Base-by-base conservation (phyloP, 2,329 filamentous ascomycete species). In the Colletotrichum sp. region DNA sequence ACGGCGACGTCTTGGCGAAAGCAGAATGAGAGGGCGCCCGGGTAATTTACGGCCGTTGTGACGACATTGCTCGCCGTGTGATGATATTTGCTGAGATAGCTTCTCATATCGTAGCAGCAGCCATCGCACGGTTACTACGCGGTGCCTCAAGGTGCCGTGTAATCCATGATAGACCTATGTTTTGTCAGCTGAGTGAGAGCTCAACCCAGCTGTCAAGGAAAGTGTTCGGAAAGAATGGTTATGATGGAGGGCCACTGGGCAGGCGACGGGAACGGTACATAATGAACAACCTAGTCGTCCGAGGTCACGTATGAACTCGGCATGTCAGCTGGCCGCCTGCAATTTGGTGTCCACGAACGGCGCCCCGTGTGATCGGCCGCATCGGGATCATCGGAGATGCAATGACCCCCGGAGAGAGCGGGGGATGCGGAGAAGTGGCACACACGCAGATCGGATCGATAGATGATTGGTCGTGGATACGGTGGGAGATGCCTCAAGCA, bases 371-470 rank as follows among this genome's bases (percentile, higher is more conserved):
- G n/a, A 73, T 68, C 26, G 70, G 34, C 43, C 64, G 43, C 38
- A 36, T 65, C 70, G 73, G 64, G 58, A 28, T 38, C 68, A 16
- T 69, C 64, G 64, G 72, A 73, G 57, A 32, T 52, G 32, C 18
- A 30, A 52, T 58, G 48, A 65, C 43, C 30, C 64, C 64, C 70
- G 70, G 57, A 34, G 26, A 34, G 61, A 26, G 48, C 64, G 70
- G 70, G 57, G 58, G 43, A 66, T 75, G 73, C 70, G 57, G 57
- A 69, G 74, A 26, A 60, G 70, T 58, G 24, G 64, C 21, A 73
- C 64, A 67, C 13, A 65, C 16, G 16, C 26, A 24, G 26, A 48
- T 32, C 71, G 64, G 34, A 16, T 68, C 48, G 48, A 36, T 18
- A 15, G 52, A 16, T 75, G 70, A 73, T 73, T 75, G 70, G 73